Base-by-base conservation (phyloP, 2,329 filamentous ascomycete genomes). In the Reticulascus tulasneorum region DNA sequence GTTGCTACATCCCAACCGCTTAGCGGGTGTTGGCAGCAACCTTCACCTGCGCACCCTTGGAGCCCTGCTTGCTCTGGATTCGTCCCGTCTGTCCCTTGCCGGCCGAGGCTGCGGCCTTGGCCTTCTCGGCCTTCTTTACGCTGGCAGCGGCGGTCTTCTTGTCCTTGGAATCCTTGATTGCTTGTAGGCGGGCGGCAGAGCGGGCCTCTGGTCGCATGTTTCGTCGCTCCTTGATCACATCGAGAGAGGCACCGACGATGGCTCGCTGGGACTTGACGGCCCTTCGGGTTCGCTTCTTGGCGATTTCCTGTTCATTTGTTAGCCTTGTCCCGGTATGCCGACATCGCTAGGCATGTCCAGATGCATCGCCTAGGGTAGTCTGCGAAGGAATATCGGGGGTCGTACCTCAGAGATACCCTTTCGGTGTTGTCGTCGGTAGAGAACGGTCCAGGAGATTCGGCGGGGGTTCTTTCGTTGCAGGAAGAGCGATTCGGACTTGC, bases 371-470 rank as follows among this genome's bases (percentile, higher is more conserved):
- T n/a, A 27, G 24, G 24, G 24, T n/a, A 9, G 17, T 10, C 12
- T 25, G 23, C 23, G n/a, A n/a, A n/a, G 31, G 35, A 23, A 38
- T 29, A 38, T 31, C 42, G 30, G 11, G 36, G 44, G 35, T 69
- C 85, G 76, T 84, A 97, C 93, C 90, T 98, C 93, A 80, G 91
- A 94, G 76, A 97, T 94, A 84, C 93, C 93, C 89, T 98, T 98
- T 81, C 90, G 93, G 85, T 96, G 91, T 77, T 94, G 87, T 74
- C 91, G 86, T 71, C 93, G 84, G 87, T 87, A 98, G 52, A 98
- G 86, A 61, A 90, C 84, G 55, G 93, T 98, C 93, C 93, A 98
- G 58, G 91, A 84, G 72, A 98, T 97, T 69, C 91, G 89, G 73
- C 93, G 91, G 69, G 93, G 93, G 84, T 98, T 98, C 88, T 98